Base-by-base conservation (phyloP, 2,329 filamentous ascomycete genomes). In the Chaetoscypha palmicola region DNA sequence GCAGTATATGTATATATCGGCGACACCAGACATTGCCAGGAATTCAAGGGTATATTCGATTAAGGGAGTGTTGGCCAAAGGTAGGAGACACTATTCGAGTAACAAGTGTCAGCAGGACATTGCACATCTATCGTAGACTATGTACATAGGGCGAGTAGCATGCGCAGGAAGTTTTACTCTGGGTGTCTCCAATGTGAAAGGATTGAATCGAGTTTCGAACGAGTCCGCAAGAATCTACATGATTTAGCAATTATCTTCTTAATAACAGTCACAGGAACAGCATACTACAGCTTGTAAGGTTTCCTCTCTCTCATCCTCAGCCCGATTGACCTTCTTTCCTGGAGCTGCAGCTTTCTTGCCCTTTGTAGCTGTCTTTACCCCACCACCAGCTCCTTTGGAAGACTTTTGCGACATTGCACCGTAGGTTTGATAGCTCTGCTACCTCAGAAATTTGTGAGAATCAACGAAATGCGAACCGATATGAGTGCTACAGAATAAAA, bases 11-110 rank as follows among this genome's bases (percentile, higher is more conserved):
- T 86, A 94, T 42, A 97, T 85, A 53, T 96, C 87, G 56, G 92
- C 81, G n/a, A 97, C 89, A 46, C 90, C 89, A 46, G 92, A 89
- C 74, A 91, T 91, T 52, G 89, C 89, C 1, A 98, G 80, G 59
- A 95, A 97, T 62, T 97, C 90, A 58, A 97, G 81, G 3, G 91
- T 97, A 64, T 98, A 97, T 66, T 98, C 92, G 67, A 98, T 94
- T 51, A 98, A 73, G 26, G 92, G 91, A 1, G 83, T 90, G 64
- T 97, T 97, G 48, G 88, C 92, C 48, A 98, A 75, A 9, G 91
- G 89, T 5, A 98, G 74, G 23, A 98, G 82, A 70, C 92, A 97
- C 86, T 94, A 58, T 32, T 17, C 5, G 11, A 16, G 2, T 24
- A 23, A 31, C 30, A 34, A 26, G n/a, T 19, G 4, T 21, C 22